Conservation (phyloP, 768 basidiomycete species). For the Lentinula lateritia region DNA sequence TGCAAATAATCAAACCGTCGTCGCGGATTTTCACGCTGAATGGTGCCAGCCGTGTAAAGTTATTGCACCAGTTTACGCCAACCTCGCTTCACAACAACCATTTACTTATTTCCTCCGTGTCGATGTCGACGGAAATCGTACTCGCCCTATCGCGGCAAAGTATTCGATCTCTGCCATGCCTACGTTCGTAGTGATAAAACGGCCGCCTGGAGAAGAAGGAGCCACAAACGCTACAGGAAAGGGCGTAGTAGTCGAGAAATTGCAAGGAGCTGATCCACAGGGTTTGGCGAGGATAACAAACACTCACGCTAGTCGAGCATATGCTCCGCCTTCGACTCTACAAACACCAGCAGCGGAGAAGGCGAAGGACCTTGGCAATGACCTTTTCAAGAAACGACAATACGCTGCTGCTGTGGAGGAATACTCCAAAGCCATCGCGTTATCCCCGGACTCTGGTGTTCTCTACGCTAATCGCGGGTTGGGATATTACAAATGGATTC, state of each 20-base stretch:
- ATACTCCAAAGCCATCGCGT: slow-evolving; percentile 4
- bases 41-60: slow-evolving; percentile 19
- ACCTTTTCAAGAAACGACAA: background rate
- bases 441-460: slow-evolving; percentile 3
- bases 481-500: slow-evolving; percentile 3
- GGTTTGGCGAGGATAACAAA: slow-evolving; percentile 12
- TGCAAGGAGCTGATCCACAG: slow-evolving; percentile 15
- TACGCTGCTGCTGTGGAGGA: background rate
- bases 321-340: slow-evolving; percentile 7
- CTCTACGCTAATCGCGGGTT: slow-evolving; percentile 6
- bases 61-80: slow-evolving; percentile 15
- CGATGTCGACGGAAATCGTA: slow-evolving; percentile 13
- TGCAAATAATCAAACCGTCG: slow-evolving; percentile 10
- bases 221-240: background rate
- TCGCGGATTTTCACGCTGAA: slow-evolving; percentile 15
- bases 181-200: slow-evolving; percentile 16
- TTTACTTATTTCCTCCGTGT: slow-evolving; percentile 17
- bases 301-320: slow-evolving; percentile 10
- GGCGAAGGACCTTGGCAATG: background rate
- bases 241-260: background rate
- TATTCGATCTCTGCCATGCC: slow-evolving; percentile 14
- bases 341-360: slow-evolving; percentile 3
- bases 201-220: background rate
- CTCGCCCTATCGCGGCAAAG: slow-evolving; percentile 9
- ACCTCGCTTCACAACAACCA: slow-evolving; percentile 14